A percentile compares a stretch with the other conserved stretches of the same genome.
These are phyloP conservation scores for Termitomyces sp. DNA, from an alignment of 768 basidiomycete species.

Conservation along the genomic window DNA sequence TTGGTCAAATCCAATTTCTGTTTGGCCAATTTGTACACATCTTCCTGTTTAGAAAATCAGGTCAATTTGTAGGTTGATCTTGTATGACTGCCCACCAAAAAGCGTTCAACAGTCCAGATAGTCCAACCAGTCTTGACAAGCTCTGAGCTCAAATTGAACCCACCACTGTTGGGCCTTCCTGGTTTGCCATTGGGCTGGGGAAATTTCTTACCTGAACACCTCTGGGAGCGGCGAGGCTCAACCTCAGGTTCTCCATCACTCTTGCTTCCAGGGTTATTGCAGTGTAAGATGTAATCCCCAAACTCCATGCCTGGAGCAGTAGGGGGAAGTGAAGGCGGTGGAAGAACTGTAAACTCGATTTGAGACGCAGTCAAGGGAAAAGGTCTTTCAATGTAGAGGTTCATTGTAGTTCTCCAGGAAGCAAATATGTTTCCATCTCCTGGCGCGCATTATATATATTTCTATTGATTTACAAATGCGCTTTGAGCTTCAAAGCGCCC, in stretches of 20 bases:
- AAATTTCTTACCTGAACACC: background rate
- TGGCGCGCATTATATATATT: background rate
- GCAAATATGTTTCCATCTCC: background rate
- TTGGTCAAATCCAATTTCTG: conserved; percentile 4
- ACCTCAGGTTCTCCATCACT: background rate
- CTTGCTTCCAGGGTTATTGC: background rate
- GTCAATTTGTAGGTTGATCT: background rate
- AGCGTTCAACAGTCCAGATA: background rate
- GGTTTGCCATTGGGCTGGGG: conserved; percentile 6
- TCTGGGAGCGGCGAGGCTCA: background rate
- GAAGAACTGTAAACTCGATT: background rate
- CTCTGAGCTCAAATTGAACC: background rate
- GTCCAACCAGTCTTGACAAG: background rate
- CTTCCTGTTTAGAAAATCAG: background rate
- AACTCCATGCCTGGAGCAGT: background rate
- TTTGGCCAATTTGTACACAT: background rate
- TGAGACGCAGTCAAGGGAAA: background rate
- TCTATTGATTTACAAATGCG: background rate
- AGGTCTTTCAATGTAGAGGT: background rate
- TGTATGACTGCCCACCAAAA: background rate
- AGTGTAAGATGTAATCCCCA: background rate
- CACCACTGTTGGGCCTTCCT: conserved; percentile 6
- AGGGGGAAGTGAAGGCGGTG: background rate
- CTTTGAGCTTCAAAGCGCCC: background rate
- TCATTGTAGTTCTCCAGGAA: background rate